These are phyloP conservation scores for Rhizopogon vulgaris DNA, from an alignment of 768 basidiomycete species.

Conservation along the genomic window DNA sequence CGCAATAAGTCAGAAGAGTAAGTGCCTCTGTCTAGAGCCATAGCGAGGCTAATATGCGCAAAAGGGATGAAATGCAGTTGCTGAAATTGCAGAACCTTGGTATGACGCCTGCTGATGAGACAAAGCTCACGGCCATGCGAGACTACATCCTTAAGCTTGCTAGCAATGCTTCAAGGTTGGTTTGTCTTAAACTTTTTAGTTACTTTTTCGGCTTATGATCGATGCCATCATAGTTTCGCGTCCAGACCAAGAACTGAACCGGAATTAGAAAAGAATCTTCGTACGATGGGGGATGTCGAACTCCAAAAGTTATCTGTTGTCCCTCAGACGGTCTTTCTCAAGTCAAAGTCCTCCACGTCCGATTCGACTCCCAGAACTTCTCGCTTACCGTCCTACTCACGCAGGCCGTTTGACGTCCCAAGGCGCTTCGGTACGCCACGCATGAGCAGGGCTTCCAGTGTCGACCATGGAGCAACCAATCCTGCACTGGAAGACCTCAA, in stretches of 20 bases:
- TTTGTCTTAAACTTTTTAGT: neutral
- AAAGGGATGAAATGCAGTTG: slow-evolving; percentile 73
- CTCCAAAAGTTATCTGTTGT: slow-evolving; percentile 86
- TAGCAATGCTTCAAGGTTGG: slow-evolving; percentile 69
- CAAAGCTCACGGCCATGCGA: slow-evolving; percentile 80
- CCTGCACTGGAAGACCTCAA: slow-evolving; percentile 77
- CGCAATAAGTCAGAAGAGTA: slow-evolving; percentile 74
- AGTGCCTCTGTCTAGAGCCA: slow-evolving; percentile 19
- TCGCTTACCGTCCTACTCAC: slow-evolving; percentile 30
- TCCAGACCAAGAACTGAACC: slow-evolving; percentile 58
- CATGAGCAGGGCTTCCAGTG: slow-evolving; percentile 40
- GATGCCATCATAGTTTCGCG: slow-evolving; percentile 45
- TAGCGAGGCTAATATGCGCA: neutral
- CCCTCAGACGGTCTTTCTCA: slow-evolving; percentile 88
- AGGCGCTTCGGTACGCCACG: slow-evolving; percentile 48
- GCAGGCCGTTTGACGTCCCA: slow-evolving; percentile 35
- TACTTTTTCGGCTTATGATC: slow-evolving; percentile 3
- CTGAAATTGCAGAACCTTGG: slow-evolving; percentile 81
- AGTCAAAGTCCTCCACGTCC: slow-evolving; percentile 33
- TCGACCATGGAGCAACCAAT: slow-evolving; percentile 39
- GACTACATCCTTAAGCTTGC: slow-evolving; percentile 87
- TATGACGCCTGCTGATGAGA: slow-evolving; percentile 76
- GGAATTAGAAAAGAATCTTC: slow-evolving; percentile 58
- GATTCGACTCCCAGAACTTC: slow-evolving; percentile 34
- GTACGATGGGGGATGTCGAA: slow-evolving; percentile 61